These are phyloP conservation scores for Daldinia childiae DNA, from an alignment of 495 filamentous ascomycete species.

Conservation along the genomic window DNA sequence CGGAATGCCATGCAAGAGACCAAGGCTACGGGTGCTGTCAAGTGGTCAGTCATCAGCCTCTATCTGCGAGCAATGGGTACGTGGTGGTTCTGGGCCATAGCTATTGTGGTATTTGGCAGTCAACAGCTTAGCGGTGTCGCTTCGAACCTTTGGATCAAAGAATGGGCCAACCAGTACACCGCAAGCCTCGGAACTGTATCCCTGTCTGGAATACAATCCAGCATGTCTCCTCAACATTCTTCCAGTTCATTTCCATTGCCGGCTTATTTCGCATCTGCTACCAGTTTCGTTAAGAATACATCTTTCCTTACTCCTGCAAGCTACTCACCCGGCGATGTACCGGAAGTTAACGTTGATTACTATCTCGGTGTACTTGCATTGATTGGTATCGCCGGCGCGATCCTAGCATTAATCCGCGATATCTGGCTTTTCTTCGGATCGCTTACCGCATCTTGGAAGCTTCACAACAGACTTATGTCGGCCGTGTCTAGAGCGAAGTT, in stretches of 20 bases:
- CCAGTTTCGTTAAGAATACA: constrained; percentile 45
- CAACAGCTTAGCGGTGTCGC: constrained; percentile 87
- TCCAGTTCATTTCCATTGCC: constrained; percentile 35
- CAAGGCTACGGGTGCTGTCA: constrained; percentile 85
- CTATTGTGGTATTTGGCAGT: constrained; percentile 74
- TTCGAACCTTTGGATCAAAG: constrained; percentile 91
- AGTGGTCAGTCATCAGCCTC: constrained; percentile 81
- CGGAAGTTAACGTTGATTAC: constrained; percentile 79
- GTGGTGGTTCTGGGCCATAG: constrained; percentile 92
- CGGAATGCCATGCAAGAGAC: constrained; percentile 70
- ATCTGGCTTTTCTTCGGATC: constrained; percentile 92
- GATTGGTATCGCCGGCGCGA: constrained; percentile 76
- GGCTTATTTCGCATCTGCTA: constrained; percentile 50
- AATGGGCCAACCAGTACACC: constrained; percentile 76
- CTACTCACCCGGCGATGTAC: constrained; percentile 46
- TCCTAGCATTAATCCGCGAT: constrained; percentile 81
- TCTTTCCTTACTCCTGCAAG: constrained; percentile 38
- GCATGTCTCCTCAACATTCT: constrained; percentile 49
- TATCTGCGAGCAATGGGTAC: constrained; percentile 90
- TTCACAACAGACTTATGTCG: constrained; percentile 82
- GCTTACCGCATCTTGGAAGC: constrained; percentile 82
- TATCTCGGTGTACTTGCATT: constrained; percentile 86
- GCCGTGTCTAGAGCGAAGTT: constrained; percentile 89
- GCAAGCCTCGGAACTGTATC: constrained; percentile 45
- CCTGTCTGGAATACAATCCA: constrained; percentile 41